Evolutionary conservation across 2,329 filamentous ascomycete species (phyloP).

Genomic region (Zalaria sp.): DNA sequence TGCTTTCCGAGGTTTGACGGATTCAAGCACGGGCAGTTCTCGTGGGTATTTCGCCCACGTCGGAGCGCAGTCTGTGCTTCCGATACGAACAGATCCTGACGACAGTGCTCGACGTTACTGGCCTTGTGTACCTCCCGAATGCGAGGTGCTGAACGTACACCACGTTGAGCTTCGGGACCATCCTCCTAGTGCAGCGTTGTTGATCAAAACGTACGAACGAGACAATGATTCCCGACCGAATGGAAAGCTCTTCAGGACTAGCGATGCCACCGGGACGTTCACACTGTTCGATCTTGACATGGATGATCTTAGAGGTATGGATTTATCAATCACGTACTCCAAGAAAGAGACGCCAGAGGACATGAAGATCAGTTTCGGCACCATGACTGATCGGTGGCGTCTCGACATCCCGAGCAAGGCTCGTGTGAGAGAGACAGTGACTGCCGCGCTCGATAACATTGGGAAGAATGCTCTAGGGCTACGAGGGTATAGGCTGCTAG

Average conservation of each 20-base stretch:
- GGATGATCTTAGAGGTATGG: slow-evolving; percentile 13
- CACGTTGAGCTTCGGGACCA: neutral
- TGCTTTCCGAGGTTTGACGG: slow-evolving; percentile 11
- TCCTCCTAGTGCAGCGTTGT: neutral
- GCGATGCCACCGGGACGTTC: slow-evolving; percentile 3
- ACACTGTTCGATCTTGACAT: slow-evolving; percentile 21
- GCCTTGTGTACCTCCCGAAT: neutral
- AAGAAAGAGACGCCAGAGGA: neutral
- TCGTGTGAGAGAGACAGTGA: neutral
- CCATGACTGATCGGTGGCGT: neutral
- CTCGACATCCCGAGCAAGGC: neutral
- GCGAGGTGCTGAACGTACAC: neutral
- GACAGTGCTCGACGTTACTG: neutral
- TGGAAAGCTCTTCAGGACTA: too few species aligned
- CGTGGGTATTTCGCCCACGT: slow-evolving; percentile 10
- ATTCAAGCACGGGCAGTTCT: neutral
- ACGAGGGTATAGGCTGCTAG: neutral
- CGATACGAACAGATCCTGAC: slow-evolving; percentile 5
- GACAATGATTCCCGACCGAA: neutral
- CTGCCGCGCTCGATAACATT: neutral
- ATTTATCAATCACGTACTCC: neutral
- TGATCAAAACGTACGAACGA: neutral
- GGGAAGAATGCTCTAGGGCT: neutral
- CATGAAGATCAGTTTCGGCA: slow-evolving; percentile 4
- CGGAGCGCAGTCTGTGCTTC: slow-evolving; percentile 20